Evolutionary conservation across 129 eudicot species (phyloP), one percentile per base, ranked within the genome.

Genomic region (Chrysanthemum makinoi): DNA sequence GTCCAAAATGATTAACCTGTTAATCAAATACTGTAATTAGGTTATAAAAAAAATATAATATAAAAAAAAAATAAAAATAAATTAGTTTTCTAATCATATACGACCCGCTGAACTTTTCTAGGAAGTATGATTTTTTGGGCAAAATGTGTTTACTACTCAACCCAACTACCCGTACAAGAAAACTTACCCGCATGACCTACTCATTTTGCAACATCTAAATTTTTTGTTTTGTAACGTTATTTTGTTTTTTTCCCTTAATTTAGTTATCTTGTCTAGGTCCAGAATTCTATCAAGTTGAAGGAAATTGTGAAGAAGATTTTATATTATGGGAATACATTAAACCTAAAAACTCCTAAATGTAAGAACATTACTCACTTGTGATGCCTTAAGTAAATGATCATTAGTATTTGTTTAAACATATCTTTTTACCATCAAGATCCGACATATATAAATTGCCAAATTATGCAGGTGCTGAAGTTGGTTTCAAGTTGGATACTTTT

Each of bases 401-500:
- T 64, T 63, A 39, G 44, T 33, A 33, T 59, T 9, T 59, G 12
- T 15, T 30, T 14, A 33, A 28, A 62, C 17, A 30, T 46, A 30
- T 30, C 15, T 16, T 9, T 3, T 33, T 33, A 33, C 39, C 39
- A 33, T 33, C 39, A 33, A 0, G 39, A 33, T 12, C 6, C 35
- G 33, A 2, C 12, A 74, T 18, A 6, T 18, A 24, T 48, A 55
- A n/a, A 52, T 61, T 46, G 77, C 62, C 15, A 24, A 66, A 77
- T 3, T 65, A 19, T 70, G 24, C 82, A 92, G 96, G 98, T 78
- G 62, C 96, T 33, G 96, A 95, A 6, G 82, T 89, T 77, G 98
- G 98, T 58, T 94, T 94, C 83, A 94, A 94, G 82, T 79, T 94
- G 75, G 98, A 94, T 80, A 89, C 95, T 82, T 95, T 94, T 80